Evolutionary conservation across 306 rosid species (phyloP), one percentile per base, ranked within the genome.

Genomic region (Clitoria ternatea): DNA sequence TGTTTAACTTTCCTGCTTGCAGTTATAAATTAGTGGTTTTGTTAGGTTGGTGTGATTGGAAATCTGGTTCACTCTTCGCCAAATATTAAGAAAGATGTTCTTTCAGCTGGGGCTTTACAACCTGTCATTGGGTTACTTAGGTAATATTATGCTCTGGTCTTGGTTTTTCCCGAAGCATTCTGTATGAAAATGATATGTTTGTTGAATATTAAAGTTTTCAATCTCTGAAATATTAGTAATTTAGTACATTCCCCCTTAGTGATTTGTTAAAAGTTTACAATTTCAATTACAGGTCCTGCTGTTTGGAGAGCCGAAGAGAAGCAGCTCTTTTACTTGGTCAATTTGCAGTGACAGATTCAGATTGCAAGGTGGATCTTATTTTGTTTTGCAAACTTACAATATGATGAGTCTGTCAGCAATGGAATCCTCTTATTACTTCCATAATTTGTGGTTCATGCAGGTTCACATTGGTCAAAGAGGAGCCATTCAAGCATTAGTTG

Each of bases 381-480:
- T 60, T 72, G 18, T 54, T 42, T 27, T 48, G 19, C 54, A 27
- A 50, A 57, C 43, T 74, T 45, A 26, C 50, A 45, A 55, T 55
- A n/a, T 17, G 6, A 23, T 6, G 15, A 11, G 32, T 66, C 22
- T 15, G 29, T 61, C n/a, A 29, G 14, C 32, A 26, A 30, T 20
- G 3, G 0, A 47, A 22, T 32, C 35, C 44, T 49, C 29, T 59
- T 17, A 13, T 37, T 66, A 77, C 62, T 61, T 66, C 5, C 33
- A 42, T 62, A 12, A 15, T 6, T 56, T 48, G 45, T 66, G 61
- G 45, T 76, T 44, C 20, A 48, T 77, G 45, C 77, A 88, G 92
- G 81, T 73, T 47, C 92, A 88, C 17, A 95, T 95, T 69, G 96
- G 85, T 26, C 97, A 95, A 69, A 87, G 97, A 82, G 99, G 99